These are phyloP conservation scores for Cystobasidium pallidum DNA, from an alignment of 1,284 basidiomycete genomes.

Conservation along the genomic window DNA sequence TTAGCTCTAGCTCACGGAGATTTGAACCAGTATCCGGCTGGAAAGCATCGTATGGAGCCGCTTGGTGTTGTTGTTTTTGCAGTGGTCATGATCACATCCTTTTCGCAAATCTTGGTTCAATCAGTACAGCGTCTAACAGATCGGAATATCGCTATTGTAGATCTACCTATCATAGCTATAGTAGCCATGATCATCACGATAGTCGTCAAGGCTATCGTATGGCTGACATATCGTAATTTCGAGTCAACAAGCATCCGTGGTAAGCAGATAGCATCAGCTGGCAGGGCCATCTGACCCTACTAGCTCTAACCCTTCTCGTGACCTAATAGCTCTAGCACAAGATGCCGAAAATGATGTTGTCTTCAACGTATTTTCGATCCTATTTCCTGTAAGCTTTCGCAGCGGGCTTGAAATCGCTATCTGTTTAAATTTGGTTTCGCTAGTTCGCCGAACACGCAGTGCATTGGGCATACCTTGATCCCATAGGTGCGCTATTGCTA, in stretches of 20 bases:
- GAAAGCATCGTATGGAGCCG: conserved; percentile 60
- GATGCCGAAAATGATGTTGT: conserved; percentile 63
- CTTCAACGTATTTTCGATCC: conserved; percentile 63
- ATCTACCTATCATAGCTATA: conserved; percentile 55
- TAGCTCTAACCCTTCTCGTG: background rate
- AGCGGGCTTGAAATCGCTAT: background rate
- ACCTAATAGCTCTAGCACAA: conserved; percentile 57
- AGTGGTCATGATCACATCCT: conserved; percentile 61
- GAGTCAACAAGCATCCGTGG: conserved; percentile 55
- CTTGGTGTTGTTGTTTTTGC: conserved; percentile 60
- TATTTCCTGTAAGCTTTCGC: conserved; percentile 60
- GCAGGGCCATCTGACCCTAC: background rate
- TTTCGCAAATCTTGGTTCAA: conserved; percentile 60
- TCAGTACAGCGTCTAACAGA: conserved; percentile 57
- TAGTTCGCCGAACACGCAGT: conserved; percentile 56
- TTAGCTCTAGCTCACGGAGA: conserved; percentile 45
- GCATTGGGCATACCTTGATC: conserved; percentile 57
- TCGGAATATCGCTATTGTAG: conserved; percentile 53
- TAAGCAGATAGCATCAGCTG: conserved; percentile 4
- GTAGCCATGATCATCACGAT: conserved; percentile 63
- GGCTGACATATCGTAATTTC: conserved; percentile 57
- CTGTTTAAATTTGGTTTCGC: conserved; percentile 4
- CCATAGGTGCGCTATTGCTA: conserved; percentile 60
- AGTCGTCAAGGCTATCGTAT: conserved; percentile 61
- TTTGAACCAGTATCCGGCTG: conserved; percentile 59